Base-by-base conservation (phyloP, 2,329 filamentous ascomycete genomes). In the Epichloe gansuensis region DNA sequence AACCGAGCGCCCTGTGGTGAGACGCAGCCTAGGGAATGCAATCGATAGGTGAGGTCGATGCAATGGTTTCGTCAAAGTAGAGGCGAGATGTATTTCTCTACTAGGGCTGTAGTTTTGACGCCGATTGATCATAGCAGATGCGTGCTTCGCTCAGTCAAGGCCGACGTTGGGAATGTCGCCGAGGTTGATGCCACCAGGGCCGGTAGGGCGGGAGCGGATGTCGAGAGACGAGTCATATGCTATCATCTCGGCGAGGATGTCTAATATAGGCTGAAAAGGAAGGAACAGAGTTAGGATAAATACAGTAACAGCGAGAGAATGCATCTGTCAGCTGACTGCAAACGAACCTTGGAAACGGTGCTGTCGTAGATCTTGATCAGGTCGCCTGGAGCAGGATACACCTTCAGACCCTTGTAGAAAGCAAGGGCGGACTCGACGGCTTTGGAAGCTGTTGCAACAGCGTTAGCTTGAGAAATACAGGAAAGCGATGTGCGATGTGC, bases 381-480 rank as follows among this genome's bases (percentile, higher is more conserved):
- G 66, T 97, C 93, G 62, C 85, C 81, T 12, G 91, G 93, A 63
- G 88, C 86, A 50, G 93, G 93, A 74, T 98, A 98, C 62, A 97
- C 93, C 80, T 98, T 98, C 60, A 98, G 81, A 45, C 91, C 93
- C 78, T 91, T 94, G 81, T 97, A 98, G 75, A 98, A 98, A 70
- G 88, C 89, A 56, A 97, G 75, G 47, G 93, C 91, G 50, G 93
- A 88, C 59, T 96, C 91, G 54, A 95, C 71, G 42, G 78, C 75
- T 65, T 84, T 81, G 60, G 81, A 72, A 61, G 83, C 83, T 87
- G 61, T 57, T 21, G 17, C 44, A 39, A n/a, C 9, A 21, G 4
- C 13, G 44, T 52, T 35, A 52, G 44, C 49, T 45, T 34, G 43
- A 45, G 8, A 1, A 28, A 13, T 11, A 8, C 31, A 9, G 31